Base-by-base conservation (phyloP, 2,329 filamentous ascomycete species). In the Alternaria gaisen region DNA sequence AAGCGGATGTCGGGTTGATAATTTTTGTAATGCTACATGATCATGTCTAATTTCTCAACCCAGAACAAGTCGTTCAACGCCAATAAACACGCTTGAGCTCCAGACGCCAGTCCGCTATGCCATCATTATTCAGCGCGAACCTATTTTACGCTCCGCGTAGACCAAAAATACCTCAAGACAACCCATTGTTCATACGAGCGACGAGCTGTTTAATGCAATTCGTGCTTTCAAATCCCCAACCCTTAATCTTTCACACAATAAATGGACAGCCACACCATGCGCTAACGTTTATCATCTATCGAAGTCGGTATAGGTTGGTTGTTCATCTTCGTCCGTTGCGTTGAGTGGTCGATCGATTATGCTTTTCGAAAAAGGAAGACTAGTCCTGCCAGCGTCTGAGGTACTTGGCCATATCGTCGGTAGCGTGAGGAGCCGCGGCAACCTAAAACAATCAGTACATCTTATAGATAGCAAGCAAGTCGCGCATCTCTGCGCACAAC, bases 361-460 rank as follows among this genome's bases (percentile, higher is more conserved):
- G 30, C 30, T 22, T 51, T 10, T 46, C 40, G 18, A 34, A 22
- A 12, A 10, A 55, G 32, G 36, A 47, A 7, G 12, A 61, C 60
- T 76, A 88, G 76, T 89, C 86, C 75, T 85, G 85, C 86, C 86
- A 88, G 64, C 86, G 80, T 48, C 83, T 83, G 61, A 88, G 73
- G 73, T 84, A 88, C 67, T 83, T 85, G 50, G 83, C 81, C 84
- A 87, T 87, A 58, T 86, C 84, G 53, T 83, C 77, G 53, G 81
- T 80, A 12, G 83, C 84, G 63, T 80, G 77, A 40, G 82, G 76
- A 48, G 84, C 84, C 14, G 86, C 78, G n/a, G 86, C 79, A 66
- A 83, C 85, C 87, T 89, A 68, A 38, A 42, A 22, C 7, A 20
- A 51, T 76, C 64, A 75, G 68, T 59, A 52, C 57, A 41, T 43